phyloP scores from a whole-genome alignment of 164 flowering plant genomes.

The Berberis vulgaris region DNA sequence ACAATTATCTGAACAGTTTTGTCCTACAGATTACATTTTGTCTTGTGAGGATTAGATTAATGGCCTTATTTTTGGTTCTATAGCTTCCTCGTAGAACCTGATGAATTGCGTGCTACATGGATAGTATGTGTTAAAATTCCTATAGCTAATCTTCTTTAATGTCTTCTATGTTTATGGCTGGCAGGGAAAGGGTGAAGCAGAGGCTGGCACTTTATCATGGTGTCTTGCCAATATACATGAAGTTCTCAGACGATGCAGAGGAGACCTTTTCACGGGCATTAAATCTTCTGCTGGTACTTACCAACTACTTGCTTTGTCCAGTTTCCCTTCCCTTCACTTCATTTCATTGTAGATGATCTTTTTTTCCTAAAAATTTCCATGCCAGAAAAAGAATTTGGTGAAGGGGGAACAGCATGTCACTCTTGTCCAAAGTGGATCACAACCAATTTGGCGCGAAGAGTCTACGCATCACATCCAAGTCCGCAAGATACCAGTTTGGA shows the following conservation, averaged over 20 bases:
- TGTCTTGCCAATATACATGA: slow-evolving; percentile 74
- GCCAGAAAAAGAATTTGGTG: slow-evolving; percentile 48
- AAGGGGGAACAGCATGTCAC: slow-evolving; percentile 75
- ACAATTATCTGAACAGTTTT: too few species aligned
- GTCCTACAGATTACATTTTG: too few species aligned
- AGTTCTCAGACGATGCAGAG: slow-evolving; percentile 84
- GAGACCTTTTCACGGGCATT: slow-evolving; percentile 86
- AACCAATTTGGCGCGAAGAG: slow-evolving; percentile 90
- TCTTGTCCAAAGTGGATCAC: slow-evolving; percentile 92
- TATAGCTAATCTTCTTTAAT: not conserved
- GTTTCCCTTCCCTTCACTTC: not conserved
- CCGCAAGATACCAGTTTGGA: slow-evolving; percentile 38
- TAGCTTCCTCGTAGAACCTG: not conserved
- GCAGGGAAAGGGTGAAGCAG: slow-evolving; percentile 83
- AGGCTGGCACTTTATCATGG: slow-evolving; percentile 86
- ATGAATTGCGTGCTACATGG: not conserved
- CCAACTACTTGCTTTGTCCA: slow-evolving; percentile 4
- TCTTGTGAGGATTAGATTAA: too few species aligned
- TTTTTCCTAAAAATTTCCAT: slow-evolving; percentile 5
- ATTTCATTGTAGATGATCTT: not conserved
- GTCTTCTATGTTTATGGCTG: not conserved
- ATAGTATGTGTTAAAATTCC: not conserved
- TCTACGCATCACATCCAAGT: slow-evolving; percentile 96
- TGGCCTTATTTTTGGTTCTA: too few species aligned
- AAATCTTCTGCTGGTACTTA: slow-evolving; percentile 51